A percentile compares a stretch with the other conserved stretches of the same genome.
phyloP scores from a whole-genome alignment of 306 rosid species.

The Nissolia schottii region DNA sequence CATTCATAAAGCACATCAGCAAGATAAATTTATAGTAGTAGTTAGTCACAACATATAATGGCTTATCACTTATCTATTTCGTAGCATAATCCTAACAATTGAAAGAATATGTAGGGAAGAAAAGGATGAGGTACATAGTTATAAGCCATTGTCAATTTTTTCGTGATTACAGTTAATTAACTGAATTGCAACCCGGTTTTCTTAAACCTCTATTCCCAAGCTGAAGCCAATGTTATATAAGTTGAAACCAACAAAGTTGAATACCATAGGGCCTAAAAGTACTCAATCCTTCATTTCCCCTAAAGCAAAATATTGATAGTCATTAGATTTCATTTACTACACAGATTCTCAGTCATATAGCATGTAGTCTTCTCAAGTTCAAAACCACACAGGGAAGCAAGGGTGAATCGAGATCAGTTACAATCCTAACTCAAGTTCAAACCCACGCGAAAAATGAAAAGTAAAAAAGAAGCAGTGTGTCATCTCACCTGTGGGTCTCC shows the following conservation, averaged over 20 bases:
- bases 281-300: neutral
- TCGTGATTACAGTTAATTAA: neutral
- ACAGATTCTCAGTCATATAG: neutral
- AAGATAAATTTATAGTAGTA: neutral
- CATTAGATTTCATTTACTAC: neutral
- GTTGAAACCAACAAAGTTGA: conserved; percentile 5
- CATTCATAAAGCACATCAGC: conserved; percentile 19
- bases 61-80: neutral
- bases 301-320: neutral
- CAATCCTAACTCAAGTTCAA: neutral
- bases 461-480: neutral
- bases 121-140: neutral
- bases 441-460: neutral
- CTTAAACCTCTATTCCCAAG: conserved; percentile 1
- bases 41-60: neutral
- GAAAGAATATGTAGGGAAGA: neutral
- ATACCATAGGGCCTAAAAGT: neutral
- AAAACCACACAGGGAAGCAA: neutral
- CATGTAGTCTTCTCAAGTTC: neutral
- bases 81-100: neutral
- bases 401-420: neutral
- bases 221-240: neutral
- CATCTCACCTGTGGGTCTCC: conserved; percentile 75
- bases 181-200: neutral
- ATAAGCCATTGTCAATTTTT: neutral